These are phyloP conservation scores for Suillus placidus DNA, from an alignment of 768 basidiomycete species.

Conservation along the genomic window DNA sequence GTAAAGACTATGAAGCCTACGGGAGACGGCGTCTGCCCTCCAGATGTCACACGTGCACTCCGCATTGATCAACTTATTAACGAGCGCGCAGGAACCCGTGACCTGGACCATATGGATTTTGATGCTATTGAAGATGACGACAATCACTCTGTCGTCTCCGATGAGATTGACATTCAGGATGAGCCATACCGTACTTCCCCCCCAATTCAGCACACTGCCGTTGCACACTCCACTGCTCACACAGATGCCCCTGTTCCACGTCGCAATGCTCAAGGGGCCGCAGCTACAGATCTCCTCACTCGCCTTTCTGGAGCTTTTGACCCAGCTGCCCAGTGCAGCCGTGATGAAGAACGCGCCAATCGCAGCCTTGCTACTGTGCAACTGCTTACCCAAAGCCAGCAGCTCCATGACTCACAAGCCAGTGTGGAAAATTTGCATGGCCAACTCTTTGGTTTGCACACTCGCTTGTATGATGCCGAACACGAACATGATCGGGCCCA, in stretches of 20 bases:
- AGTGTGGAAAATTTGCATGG: conserved; percentile 12
- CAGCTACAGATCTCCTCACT: conserved; percentile 24
- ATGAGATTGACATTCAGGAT: conserved; percentile 2
- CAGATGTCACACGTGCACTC: too few species aligned
- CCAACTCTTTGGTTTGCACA: conserved; percentile 17
- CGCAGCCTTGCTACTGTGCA: conserved; percentile 29
- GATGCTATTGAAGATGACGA: not conserved
- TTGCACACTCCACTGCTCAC: conserved; percentile 3
- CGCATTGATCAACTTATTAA: too few species aligned
- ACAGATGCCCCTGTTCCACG: conserved; percentile 12
- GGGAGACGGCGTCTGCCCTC: too few species aligned
- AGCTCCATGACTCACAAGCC: conserved; percentile 28
- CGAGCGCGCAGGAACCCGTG: too few species aligned
- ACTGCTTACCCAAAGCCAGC: conserved; percentile 27
- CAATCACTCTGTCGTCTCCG: not conserved
- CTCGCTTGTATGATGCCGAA: conserved; percentile 15
- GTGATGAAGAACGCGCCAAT: conserved; percentile 27
- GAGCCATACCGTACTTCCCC: not conserved
- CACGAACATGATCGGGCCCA: conserved; percentile 20
- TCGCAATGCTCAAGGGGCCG: conserved; percentile 10
- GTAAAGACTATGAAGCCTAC: too few species aligned
- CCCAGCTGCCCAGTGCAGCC: conserved; percentile 23
- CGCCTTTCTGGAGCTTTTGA: conserved; percentile 28
- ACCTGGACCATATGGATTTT: too few species aligned
- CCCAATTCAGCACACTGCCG: conserved; percentile 7